Conservation (phyloP, 2,329 filamentous ascomycete genomes). For the Cladophialophora carrionii region DNA sequence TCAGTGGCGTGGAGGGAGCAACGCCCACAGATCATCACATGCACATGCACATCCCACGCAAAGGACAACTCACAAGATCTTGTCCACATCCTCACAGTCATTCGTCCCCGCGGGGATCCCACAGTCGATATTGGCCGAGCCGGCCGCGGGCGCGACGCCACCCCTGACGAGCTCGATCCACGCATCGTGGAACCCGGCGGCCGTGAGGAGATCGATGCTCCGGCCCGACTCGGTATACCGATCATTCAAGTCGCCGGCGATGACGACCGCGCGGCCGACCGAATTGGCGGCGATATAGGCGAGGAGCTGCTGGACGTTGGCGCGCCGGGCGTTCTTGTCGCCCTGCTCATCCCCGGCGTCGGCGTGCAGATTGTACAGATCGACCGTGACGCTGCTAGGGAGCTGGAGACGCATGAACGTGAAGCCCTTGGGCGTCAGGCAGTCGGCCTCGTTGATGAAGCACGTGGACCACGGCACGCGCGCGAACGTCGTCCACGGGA, state of each 20-base stretch:
- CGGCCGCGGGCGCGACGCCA: slow-evolving; percentile 52
- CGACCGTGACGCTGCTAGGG: slow-evolving; percentile 49
- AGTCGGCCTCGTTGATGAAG: slow-evolving; percentile 61
- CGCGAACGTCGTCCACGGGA: slow-evolving; percentile 44
- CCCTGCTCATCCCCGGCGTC: slow-evolving; percentile 62
- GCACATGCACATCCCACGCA: slow-evolving; percentile 12
- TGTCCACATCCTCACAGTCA: slow-evolving; percentile 68
- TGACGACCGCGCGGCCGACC: slow-evolving; percentile 63
- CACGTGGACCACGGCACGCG: slow-evolving; percentile 64
- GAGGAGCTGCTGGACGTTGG: slow-evolving; percentile 64
- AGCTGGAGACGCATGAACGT: slow-evolving; percentile 65
- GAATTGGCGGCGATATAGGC: slow-evolving; percentile 62
- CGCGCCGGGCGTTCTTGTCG: slow-evolving; percentile 60
- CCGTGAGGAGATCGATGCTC: slow-evolving; percentile 56
- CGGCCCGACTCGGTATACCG: slow-evolving; percentile 64
- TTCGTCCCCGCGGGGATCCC: slow-evolving; percentile 60
- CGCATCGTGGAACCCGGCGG: slow-evolving; percentile 60
- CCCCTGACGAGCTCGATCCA: slow-evolving; percentile 62
- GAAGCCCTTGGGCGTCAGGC: slow-evolving; percentile 71
- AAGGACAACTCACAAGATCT: slow-evolving; percentile 52
- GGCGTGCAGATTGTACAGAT: slow-evolving; percentile 69
- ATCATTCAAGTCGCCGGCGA: slow-evolving; percentile 68
- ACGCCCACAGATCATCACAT: too few relatives aligned
- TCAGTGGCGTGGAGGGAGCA: too few relatives aligned
- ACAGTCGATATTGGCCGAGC: slow-evolving; percentile 53